Evolutionary conservation across 768 basidiomycete species (phyloP).

Genomic region (Trametes maxima): DNA sequence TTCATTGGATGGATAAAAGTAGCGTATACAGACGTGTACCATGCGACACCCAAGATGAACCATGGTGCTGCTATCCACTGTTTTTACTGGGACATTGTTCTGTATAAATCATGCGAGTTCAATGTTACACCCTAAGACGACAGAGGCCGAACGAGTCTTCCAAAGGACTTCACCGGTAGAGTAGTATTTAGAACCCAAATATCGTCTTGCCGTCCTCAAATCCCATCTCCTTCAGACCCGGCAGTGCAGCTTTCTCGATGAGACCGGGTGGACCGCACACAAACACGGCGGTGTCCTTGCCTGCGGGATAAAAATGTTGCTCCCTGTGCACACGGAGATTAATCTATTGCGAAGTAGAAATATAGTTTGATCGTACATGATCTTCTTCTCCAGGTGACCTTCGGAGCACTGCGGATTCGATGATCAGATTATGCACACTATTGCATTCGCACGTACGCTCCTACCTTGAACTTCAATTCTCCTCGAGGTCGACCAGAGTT

Average conservation of each 20-base stretch:
- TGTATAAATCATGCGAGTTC: too few species aligned
- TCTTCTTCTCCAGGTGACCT: conserved; percentile 16
- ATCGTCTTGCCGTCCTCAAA: conserved; percentile 27
- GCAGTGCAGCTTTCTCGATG: conserved; percentile 28
- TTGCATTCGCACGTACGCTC: background rate
- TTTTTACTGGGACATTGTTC: too few species aligned
- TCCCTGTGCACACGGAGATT: conserved; percentile 14
- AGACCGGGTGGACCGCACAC: conserved; percentile 28
- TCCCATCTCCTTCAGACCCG: conserved; percentile 26
- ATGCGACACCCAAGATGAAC: too few species aligned
- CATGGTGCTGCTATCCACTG: too few species aligned
- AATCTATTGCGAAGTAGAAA: background rate
- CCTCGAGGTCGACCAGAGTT: conserved; percentile 12
- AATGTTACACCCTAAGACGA: too few species aligned
- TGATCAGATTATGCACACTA: background rate
- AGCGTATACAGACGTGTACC: too few species aligned
- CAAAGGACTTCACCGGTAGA: too few species aligned
- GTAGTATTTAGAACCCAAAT: conserved; percentile 22
- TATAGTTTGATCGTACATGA: conserved; percentile 20
- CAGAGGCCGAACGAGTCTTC: too few species aligned
- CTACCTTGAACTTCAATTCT: conserved; percentile 21
- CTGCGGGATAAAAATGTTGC: conserved; percentile 24
- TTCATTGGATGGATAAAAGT: too few species aligned
- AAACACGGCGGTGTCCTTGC: conserved; percentile 13
- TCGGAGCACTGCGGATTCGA: conserved; percentile 9